These are phyloP conservation scores for Trypanosoma conorhini DNA, from an alignment of 208 protist genomes.

Conservation along the genomic window DNA sequence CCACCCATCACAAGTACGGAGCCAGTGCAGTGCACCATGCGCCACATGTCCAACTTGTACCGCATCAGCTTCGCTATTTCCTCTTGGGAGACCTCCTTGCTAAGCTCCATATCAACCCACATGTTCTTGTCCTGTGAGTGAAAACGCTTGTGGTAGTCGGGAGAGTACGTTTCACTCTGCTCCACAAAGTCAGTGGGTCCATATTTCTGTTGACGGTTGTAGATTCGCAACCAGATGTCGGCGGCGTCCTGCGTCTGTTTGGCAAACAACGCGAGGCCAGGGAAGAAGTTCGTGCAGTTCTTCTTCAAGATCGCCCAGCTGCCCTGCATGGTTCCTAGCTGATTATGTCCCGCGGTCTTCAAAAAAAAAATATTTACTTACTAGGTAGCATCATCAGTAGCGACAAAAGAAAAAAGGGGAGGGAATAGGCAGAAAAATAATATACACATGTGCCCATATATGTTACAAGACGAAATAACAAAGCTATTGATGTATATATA, in stretches of 20 bases:
- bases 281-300: constrained; percentile 77
- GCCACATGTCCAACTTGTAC: constrained; percentile 88
- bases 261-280: constrained; percentile 60
- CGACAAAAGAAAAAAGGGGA: constrained; percentile 24
- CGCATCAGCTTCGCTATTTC: constrained; percentile 82
- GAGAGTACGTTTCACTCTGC: constrained; percentile 75
- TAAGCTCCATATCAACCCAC: constrained; percentile 91
- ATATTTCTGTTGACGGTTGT: constrained; percentile 72
- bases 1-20: constrained; percentile 66
- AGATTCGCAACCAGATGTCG: constrained; percentile 79
- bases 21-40: constrained; percentile 64
- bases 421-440: constrained; percentile 30
- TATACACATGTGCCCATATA: constrained; percentile 8
- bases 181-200: constrained; percentile 78
- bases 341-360: background rate
- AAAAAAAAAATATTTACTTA: constrained; percentile 8
- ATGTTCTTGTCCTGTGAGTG: constrained; percentile 90
- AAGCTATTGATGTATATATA: background rate
- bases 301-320: constrained; percentile 76
- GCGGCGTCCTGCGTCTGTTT: constrained; percentile 56
- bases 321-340: constrained; percentile 67
- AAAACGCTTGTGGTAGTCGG: constrained; percentile 88
- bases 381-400: constrained; percentile 1
- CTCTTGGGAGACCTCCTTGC: constrained; percentile 79
- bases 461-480: constrained; percentile 16